phyloP scores from a whole-genome alignment of 2,329 filamentous ascomycete genomes.

The Gaeumannomyces sp. region DNA sequence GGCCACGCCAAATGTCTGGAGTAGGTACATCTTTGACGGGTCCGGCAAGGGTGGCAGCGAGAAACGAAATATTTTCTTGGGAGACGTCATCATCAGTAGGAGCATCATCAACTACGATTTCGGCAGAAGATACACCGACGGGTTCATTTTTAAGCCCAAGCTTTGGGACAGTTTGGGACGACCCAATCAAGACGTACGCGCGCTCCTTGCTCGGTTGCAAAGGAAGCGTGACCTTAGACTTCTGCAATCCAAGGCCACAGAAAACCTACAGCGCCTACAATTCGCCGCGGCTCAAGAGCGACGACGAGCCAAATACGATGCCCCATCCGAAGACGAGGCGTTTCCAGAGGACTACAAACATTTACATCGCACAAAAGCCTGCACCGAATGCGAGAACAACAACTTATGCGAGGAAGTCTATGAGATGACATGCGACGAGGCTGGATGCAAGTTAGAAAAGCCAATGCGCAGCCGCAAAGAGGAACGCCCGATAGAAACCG shows the following conservation, averaged over 20 bases:
- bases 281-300: not conserved
- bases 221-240: not conserved
- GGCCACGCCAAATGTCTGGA: conserved; percentile 13
- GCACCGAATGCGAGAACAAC: not conserved
- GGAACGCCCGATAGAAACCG: too few species aligned
- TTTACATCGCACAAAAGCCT: not conserved
- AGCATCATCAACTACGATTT: conserved; percentile 25
- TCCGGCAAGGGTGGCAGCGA: not conserved
- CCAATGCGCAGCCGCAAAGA: too few species aligned
- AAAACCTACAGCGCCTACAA: not conserved
- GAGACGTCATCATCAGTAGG: conserved; percentile 28
- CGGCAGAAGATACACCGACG: conserved; percentile 19
- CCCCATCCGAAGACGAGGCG: not conserved
- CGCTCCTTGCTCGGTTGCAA: not conserved
- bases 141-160: conserved; percentile 21
- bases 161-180: conserved; percentile 8
- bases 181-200: not conserved
- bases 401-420: too few species aligned
- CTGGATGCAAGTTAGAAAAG: too few species aligned
- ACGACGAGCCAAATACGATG: not conserved
- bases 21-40: not conserved
- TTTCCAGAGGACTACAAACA: conserved; percentile 7
- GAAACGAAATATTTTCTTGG: conserved; percentile 20
- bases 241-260: not conserved
- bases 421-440: too few species aligned